A percentile compares a stretch with the other conserved stretches of the same genome.
Conservation (phyloP, 495 filamentous ascomycete genomes). For the Letharia columbiana region DNA sequence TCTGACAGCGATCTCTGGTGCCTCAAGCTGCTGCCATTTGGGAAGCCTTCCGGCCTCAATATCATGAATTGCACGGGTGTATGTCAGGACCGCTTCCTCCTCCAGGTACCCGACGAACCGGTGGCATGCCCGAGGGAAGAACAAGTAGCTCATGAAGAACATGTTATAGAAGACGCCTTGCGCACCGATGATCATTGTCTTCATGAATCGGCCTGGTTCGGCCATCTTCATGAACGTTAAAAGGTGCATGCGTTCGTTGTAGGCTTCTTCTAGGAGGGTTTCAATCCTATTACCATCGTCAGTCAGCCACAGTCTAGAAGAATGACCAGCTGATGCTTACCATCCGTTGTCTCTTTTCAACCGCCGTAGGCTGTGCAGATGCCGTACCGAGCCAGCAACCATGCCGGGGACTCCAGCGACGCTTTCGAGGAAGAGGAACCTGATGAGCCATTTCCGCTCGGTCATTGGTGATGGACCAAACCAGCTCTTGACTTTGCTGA, state of each 20-base stretch:
- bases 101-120: conserved; percentile 96
- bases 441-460: conserved; percentile 67
- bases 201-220: conserved; percentile 85
- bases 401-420: conserved; percentile 94
- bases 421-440: conserved; percentile 88
- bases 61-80: conserved; percentile 77
- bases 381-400: conserved; percentile 89
- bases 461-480: conserved; percentile 50
- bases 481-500: conserved; percentile 34
- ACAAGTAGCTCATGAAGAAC: conserved; percentile 81
- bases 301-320: background rate
- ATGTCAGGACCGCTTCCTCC: conserved; percentile 94
- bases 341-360: conserved; percentile 94
- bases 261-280: conserved; percentile 85
- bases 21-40: conserved; percentile 67
- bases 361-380: conserved; percentile 70
- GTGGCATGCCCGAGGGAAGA: conserved; percentile 84
- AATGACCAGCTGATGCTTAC: conserved; percentile 32
- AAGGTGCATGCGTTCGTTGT: conserved; percentile 95
- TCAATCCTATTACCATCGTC: conserved; percentile 56
- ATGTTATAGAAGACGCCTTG: conserved; percentile 90
- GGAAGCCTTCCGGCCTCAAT: conserved; percentile 76
- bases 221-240: conserved; percentile 90
- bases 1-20: conserved; percentile 76
- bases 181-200: conserved; percentile 71